A percentile compares a stretch with the other conserved stretches of the same genome.
Evolutionary conservation across 169 alveolate species (phyloP).

Genomic region (Amoebophrya sp.): DNA sequence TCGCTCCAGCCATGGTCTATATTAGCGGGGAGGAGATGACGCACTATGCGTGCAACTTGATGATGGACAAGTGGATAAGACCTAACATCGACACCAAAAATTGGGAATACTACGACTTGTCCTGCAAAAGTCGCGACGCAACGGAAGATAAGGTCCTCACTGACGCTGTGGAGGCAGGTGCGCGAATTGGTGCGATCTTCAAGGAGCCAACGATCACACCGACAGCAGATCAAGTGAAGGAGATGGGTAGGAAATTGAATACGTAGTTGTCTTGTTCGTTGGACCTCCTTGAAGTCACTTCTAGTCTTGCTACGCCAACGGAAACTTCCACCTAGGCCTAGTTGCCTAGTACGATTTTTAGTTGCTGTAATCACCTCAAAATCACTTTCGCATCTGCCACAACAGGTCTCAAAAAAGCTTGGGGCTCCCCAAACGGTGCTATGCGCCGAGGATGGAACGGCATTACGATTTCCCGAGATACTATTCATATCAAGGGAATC

Average conservation of each 20-base stretch:
- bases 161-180: slow-evolving; percentile 47
- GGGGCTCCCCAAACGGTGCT: slow-evolving; percentile 50
- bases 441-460: slow-evolving; percentile 52
- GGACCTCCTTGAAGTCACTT: too few species aligned
- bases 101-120: slow-evolving; percentile 47
- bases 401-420: slow-evolving; percentile 43
- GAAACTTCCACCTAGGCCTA: too few species aligned
- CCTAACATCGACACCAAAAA: slow-evolving; percentile 46
- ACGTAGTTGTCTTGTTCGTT: too few species aligned
- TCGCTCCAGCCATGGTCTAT: slow-evolving; percentile 45
- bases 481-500: slow-evolving; percentile 50
- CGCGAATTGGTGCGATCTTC: slow-evolving; percentile 47
- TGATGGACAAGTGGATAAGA: slow-evolving; percentile 30
- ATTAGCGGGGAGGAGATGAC: slow-evolving; percentile 39
- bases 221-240: slow-evolving; percentile 48
- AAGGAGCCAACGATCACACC: slow-evolving; percentile 53
- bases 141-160: slow-evolving; percentile 46
- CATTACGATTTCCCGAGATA: slow-evolving; percentile 48
- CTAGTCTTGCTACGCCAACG: too few species aligned
- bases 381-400: too few species aligned
- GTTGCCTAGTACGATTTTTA: too few species aligned
- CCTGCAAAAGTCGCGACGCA: slow-evolving; percentile 43
- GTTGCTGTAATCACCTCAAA: too few species aligned
- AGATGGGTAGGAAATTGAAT: too few species aligned
- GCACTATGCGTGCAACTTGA: neutral